Evolutionary conservation across 83 land plant species (phyloP), one percentile per base, ranked within the genome.

Genomic region (Diphasiastrum complanatum): DNA sequence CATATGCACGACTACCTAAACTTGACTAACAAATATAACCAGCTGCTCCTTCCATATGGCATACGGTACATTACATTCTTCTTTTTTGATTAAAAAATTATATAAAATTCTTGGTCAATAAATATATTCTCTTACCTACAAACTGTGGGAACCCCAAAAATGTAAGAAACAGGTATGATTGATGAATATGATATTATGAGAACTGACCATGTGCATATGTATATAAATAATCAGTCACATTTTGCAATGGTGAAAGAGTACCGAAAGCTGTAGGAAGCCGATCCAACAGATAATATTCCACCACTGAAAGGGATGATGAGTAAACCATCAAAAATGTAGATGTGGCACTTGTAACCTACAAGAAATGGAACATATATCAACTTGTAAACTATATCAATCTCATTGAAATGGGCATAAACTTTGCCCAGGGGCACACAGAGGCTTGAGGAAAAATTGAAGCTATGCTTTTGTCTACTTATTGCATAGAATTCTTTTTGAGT

Each of bases 291-390:
- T 85, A 87, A 57, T 82, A 91, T 62, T 91, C 97, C 47, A 87
- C 72, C 1, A 91, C 97, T 6, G 97, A 91, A 12, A 91, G 60
- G 1, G 97, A 91, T 4, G 97, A 87, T 0, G 97, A 91, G 73
- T 80, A 91, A 72, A 84, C 63, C 95, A 91, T 88, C 60, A 82
- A 86, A 62, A 91, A 85, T 10, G 87, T 85, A 32, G 96, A 90
- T 37, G 97, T 91, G 5, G 97, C 84, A 55, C 85, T 82, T 0
- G 86, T 82, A 45, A 86, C 92, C 95, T 90, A 67, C 47, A 30
- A 35, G 18, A 25, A 24, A 58, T 46, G 16, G 26, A 46, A 20
- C 11, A 27, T 19, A 47, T 14, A n/a, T 60, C 34, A 34, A 25
- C 32, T 29, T 32, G 10, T 28, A 45, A 23, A 32, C 52, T 35